Evolutionary conservation across 208 protist genomes (phyloP).

Genomic region (Vickermania spadyakhi): DNA sequence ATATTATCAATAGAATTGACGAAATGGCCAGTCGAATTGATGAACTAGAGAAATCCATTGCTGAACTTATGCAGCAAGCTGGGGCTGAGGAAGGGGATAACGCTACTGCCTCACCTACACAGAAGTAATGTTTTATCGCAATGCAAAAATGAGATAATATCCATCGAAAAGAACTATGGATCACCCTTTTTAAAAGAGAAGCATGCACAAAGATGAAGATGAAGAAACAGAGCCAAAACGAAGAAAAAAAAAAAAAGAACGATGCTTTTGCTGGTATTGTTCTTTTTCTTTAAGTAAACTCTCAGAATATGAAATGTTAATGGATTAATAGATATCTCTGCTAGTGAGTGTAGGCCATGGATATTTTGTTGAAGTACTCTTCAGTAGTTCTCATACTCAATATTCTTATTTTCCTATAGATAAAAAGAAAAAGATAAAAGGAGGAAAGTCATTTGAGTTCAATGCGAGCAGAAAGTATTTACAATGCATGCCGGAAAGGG

Average conservation of each 20-base stretch:
- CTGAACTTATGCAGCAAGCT: conserved; percentile 92
- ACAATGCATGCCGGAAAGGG: conserved; percentile 53
- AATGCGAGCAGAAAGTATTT: conserved; percentile 77
- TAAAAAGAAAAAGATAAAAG: no score
- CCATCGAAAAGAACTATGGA: neutral
- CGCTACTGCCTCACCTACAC: neutral
- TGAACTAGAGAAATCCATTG: conserved; percentile 91
- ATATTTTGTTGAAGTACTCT: no score
- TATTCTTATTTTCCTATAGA: no score
- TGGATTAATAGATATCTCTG: no score
- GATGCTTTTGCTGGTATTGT: no score
- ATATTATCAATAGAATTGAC: conserved; percentile 91
- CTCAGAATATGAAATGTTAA: no score
- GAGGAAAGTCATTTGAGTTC: no score
- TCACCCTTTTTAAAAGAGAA: neutral
- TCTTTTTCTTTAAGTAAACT: no score
- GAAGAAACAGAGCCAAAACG: no score
- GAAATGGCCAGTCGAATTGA: conserved; percentile 92
- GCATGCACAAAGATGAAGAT: neutral
- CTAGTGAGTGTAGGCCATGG: no score
- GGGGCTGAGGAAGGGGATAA: conserved; percentile 70
- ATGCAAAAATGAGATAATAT: neutral
- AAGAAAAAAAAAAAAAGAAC: no score
- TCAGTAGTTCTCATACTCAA: no score
- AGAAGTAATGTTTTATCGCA: neutral